Evolutionary conservation across 116 monocot genomes (phyloP).

Genomic region (Iris pallida): DNA sequence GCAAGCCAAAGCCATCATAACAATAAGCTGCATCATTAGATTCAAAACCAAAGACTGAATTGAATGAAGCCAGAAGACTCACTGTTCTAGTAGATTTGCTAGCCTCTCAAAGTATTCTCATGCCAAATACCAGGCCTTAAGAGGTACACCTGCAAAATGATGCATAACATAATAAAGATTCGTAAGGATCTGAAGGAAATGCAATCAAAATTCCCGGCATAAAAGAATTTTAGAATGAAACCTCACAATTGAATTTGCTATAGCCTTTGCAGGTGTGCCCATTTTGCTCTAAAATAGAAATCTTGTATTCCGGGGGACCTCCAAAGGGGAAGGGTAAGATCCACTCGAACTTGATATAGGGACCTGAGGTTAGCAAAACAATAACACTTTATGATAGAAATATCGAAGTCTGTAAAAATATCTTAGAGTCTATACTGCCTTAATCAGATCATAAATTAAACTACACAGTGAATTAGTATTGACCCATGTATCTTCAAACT

Average conservation of each 20-base stretch:
- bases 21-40: background rate
- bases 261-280: constrained; percentile 62
- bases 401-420: too few relatives aligned
- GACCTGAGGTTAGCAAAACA: constrained; percentile 42
- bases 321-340: constrained; percentile 74
- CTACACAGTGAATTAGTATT: background rate
- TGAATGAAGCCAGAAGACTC: constrained; percentile 24
- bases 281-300: constrained; percentile 83
- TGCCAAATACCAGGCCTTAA: constrained; percentile 66
- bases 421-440: too few relatives aligned
- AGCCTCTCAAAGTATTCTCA: constrained; percentile 77
- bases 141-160: constrained; percentile 62
- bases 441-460: background rate
- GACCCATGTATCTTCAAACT: background rate
- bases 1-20: background rate
- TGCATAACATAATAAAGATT: constrained; percentile 1
- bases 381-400: background rate
- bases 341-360: constrained; percentile 73
- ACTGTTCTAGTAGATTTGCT: constrained; percentile 83
- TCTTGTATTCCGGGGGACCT: constrained; percentile 70
- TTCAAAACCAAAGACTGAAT: background rate
- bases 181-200: background rate
- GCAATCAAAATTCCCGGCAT: background rate
- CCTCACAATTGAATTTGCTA: constrained; percentile 92
- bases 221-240: constrained; percentile 9